Evolutionary conservation across 2,329 filamentous ascomycete species (phyloP), one percentile per base, ranked within the genome.

Genomic region (Stachybotrys echinatus): DNA sequence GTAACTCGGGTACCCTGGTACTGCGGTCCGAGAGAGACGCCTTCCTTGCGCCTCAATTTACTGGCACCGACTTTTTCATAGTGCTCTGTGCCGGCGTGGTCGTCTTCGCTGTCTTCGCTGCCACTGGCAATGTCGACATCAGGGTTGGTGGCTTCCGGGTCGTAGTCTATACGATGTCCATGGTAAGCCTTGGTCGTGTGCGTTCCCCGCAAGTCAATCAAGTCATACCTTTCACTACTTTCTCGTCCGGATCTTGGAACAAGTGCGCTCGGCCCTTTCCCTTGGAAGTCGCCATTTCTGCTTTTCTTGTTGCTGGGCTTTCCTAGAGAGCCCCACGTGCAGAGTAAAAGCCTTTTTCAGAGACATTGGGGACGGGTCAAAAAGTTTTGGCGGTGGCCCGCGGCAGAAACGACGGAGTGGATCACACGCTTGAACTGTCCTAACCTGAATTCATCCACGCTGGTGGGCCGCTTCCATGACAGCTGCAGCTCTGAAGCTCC

Each of bases 11-110:
- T 79, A 12, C 92, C 92, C 54, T 84, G 78, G 68, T 97, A 97
- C 63, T 89, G 81, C 14, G 87, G 84, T 1, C 91, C 92, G 2
- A 96, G 74, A 0, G 81, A 71, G 18, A 85, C 70, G 21, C 79
- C 77, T 31, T 89, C 84, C 51, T 83, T 83, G 63, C 89, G 85
- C 55, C 90, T 84, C 57, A 96, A 74, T 65, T 88, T 92, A 72
- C 87, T 94, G 75, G 92, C 94, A 19, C 85, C 87, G 27, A 96
- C 89, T 48, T 79, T 70, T 42, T 88, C 80, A 64, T 97, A 97
- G 65, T 97, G 92, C 61, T 96, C 92, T 27, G 92, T 87, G 19
- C 87, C 90, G 12, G 77, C 76, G 52, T 80, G 70, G 45, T 76
- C 75, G 23, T 77, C 72, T 5, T 70, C 73, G 58, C 75, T 76